Base-by-base conservation (phyloP, 768 basidiomycete genomes). In the Mrakia frigida region DNA sequence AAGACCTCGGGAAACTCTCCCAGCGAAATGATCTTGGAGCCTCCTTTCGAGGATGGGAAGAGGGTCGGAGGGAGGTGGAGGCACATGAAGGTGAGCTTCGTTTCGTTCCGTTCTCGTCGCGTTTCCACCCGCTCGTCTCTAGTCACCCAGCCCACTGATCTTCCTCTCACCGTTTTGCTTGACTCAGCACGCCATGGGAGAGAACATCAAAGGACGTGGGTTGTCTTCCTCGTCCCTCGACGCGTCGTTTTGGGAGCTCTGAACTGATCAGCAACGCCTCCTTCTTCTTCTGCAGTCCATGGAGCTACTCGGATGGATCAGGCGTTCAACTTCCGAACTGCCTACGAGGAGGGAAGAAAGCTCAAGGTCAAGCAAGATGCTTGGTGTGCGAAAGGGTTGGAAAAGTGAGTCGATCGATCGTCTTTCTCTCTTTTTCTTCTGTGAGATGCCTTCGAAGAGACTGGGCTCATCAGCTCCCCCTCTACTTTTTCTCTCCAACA, bases 271-370 rank as follows among this genome's bases (percentile, higher is more conserved):
- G 3, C 25, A 7, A 9, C 56, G 6, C 0, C 7, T 28, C 7
- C 0, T 28, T 56, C 10, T 9, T 14, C 3, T 18, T 16, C 33
- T 37, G 9, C 28, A 46, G 23, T 53, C 6, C 60, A 74, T 31
- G 63, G 60, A 74, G 60, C 28, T 53, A 85, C 88, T 50, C 88
- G 93, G 25, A 90, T 94, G 89, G 93, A 96, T 80, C 86, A 87
- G 0, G 87, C 88, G 77, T 92, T 89, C 87, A 86, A 87, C 52
- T 91, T 91, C 84, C 88, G 92, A 16, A 79, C 88, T 75, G 91
- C 89, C 21, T 92, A 93, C 80, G 86, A 90, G 73, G 85, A 87
- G 73, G 93, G 73, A 65, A 59, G 60, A 23, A 31, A 61, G 73
- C 84, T 94, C 68, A 90, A 88, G 80, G 82, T 85, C 28, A 84